Percentiles rank a stretch among this genome's conserved stretches.
Conservation (phyloP, 176 grass and related monocot genomes). For the Areca catechu region DNA sequence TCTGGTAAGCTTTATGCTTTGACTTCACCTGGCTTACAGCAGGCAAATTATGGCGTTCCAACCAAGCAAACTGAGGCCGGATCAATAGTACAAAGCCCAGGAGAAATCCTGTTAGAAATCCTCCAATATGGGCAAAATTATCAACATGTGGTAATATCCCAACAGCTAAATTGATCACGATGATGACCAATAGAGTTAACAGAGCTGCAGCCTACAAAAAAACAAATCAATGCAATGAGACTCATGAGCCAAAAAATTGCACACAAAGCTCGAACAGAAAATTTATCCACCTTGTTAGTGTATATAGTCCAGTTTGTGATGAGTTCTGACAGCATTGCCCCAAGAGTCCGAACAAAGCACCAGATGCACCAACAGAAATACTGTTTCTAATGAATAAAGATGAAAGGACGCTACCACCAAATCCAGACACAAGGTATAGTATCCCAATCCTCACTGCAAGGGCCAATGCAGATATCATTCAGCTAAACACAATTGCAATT, state of each 20-base stretch:
- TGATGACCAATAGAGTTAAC: constrained; percentile 60
- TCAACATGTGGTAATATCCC: constrained; percentile 73
- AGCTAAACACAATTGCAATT: too few relatives aligned
- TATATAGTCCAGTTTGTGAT: constrained; percentile 84
- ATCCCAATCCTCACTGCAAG: constrained; percentile 52
- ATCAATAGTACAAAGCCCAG: constrained; percentile 62
- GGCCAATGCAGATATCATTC: neutral
- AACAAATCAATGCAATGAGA: neutral
- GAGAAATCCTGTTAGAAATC: constrained; percentile 57
- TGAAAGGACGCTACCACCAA: constrained; percentile 77
- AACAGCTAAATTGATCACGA: constrained; percentile 57
- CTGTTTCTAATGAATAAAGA: constrained; percentile 66
- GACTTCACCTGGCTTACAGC: constrained; percentile 19
- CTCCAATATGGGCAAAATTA: constrained; percentile 88
- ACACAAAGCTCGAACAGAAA: neutral
- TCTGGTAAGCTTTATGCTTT: constrained; percentile 55
- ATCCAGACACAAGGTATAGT: constrained; percentile 71
- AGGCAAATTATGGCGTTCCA: constrained; percentile 23
- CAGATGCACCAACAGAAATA: constrained; percentile 72
- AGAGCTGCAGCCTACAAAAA: constrained; percentile 37
- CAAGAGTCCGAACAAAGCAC: constrained; percentile 82
- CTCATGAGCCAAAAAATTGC: neutral
- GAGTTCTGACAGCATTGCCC: constrained; percentile 75
- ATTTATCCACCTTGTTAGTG: constrained; percentile 44
- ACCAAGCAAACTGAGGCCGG: constrained; percentile 62